These are phyloP conservation scores for Picea sitchensis DNA, from an alignment of 75 land plant genomes.

Conservation along the genomic window DNA sequence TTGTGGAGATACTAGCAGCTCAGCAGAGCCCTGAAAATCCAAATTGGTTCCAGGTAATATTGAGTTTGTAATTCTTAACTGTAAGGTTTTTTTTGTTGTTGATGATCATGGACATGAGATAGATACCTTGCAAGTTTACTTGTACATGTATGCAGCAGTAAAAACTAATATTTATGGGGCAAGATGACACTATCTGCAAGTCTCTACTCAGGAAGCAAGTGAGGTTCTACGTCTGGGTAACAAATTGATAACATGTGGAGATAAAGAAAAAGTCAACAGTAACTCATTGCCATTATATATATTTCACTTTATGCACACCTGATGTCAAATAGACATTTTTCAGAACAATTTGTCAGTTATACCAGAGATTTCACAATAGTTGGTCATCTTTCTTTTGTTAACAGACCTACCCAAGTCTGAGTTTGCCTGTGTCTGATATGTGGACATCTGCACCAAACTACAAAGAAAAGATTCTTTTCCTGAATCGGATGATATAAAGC, in stretches of 20 bases:
- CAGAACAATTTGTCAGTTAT: neutral
- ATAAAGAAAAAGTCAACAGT: neutral
- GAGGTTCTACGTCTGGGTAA: neutral
- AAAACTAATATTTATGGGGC: neutral
- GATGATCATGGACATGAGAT: neutral
- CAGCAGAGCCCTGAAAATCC: constrained; percentile 80
- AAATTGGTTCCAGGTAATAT: constrained; percentile 74
- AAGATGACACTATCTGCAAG: constrained; percentile 3
- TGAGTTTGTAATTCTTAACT: neutral
- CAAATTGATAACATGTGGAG: neutral
- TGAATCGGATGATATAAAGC: too few species aligned
- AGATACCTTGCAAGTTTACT: neutral
- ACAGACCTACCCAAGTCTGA: neutral
- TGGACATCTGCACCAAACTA: too few species aligned
- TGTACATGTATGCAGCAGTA: neutral
- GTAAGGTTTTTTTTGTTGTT: neutral
- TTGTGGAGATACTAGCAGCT: constrained; percentile 87
- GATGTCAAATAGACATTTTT: neutral
- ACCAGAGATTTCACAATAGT: neutral
- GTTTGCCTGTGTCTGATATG: too few species aligned
- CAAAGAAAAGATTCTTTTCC: too few species aligned
- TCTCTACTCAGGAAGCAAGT: neutral
- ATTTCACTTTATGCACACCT: neutral
- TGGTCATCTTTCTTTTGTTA: neutral
- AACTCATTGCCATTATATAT: neutral